Conservation (phyloP, 495 filamentous ascomycete genomes). For the Chaetomium tenue region DNA sequence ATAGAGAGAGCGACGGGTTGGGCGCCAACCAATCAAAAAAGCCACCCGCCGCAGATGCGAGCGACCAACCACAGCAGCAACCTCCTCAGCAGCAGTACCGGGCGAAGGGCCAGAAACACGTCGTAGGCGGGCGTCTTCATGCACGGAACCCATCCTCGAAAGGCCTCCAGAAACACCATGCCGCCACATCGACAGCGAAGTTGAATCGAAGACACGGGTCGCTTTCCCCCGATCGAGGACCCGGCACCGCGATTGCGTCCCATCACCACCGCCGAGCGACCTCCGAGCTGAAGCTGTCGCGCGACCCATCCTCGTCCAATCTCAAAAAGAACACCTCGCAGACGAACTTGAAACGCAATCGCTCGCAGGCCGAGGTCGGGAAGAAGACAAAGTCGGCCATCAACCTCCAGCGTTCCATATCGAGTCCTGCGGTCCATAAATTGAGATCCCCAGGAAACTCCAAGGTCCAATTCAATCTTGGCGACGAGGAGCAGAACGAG, state of each 20-base stretch:
- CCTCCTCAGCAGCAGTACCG: constrained; percentile 34
- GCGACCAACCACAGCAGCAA: constrained; percentile 34
- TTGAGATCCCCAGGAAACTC: constrained; percentile 33
- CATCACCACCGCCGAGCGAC: constrained; percentile 47
- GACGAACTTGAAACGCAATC: constrained; percentile 48
- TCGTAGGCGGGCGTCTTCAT: constrained; percentile 43
- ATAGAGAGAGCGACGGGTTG: constrained; percentile 35
- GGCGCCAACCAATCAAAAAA: constrained; percentile 51
- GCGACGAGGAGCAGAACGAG: constrained; percentile 44
- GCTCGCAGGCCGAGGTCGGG: constrained; percentile 48
- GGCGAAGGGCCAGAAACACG: constrained; percentile 45
- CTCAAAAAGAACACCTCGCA: constrained; percentile 50
- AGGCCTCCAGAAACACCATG: constrained; percentile 47
- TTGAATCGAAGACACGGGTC: constrained; percentile 40
- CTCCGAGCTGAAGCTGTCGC: constrained; percentile 43
- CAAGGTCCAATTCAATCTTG: constrained; percentile 53
- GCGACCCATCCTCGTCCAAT: constrained; percentile 38
- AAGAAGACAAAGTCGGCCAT: constrained; percentile 49
- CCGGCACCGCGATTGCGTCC: constrained; percentile 31
- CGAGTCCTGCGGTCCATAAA: constrained; percentile 44
- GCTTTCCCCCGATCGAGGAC: constrained; percentile 38
- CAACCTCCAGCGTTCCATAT: constrained; percentile 46
- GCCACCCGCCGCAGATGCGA: constrained; percentile 37
- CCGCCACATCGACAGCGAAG: constrained; percentile 40
- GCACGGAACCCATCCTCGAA: constrained; percentile 46